Evolutionary conservation across 176 grass and related monocot genomes (phyloP).

Genomic region (Urochloa ruziziensis): DNA sequence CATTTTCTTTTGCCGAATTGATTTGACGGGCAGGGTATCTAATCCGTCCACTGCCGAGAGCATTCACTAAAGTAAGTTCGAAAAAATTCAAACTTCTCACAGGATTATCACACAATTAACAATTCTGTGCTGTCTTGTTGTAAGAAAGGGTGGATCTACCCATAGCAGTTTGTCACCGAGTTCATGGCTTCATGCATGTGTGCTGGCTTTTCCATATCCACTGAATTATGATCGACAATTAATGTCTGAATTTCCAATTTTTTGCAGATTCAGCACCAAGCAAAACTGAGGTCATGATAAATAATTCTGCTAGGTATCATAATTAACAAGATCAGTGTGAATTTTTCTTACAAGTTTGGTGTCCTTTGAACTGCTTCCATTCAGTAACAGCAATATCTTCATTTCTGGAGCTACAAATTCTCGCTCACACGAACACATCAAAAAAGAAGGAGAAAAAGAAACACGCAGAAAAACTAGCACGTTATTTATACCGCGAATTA

Average conservation of each 20-base stretch:
- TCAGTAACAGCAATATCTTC: conserved; percentile 19
- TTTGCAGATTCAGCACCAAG: neutral
- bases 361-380: conserved; percentile 18
- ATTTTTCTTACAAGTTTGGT: conserved; percentile 25
- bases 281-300: conserved; percentile 9
- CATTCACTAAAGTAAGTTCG: conserved; percentile 16
- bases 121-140: neutral
- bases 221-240: neutral
- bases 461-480: conserved; percentile 20
- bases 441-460: neutral
- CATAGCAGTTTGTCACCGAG: neutral
- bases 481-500: conserved; percentile 48
- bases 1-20: conserved; percentile 24
- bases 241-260: neutral
- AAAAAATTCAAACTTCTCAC: conserved; percentile 17
- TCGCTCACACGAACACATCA: conserved; percentile 23
- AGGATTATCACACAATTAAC: conserved; percentile 24
- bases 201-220: neutral
- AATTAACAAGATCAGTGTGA: conserved; percentile 36
- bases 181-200: neutral
- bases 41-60: conserved; percentile 18
- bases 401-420: conserved; percentile 40
- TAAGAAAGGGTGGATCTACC: conserved; percentile 30
- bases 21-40: conserved; percentile 31
- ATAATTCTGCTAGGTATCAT: conserved; percentile 15